Percentiles rank a stretch among this genome's conserved stretches.
These are phyloP conservation scores for Stagonosporopsis chrysanthemi DNA, from an alignment of 2,329 filamentous ascomycete genomes.

Conservation along the genomic window DNA sequence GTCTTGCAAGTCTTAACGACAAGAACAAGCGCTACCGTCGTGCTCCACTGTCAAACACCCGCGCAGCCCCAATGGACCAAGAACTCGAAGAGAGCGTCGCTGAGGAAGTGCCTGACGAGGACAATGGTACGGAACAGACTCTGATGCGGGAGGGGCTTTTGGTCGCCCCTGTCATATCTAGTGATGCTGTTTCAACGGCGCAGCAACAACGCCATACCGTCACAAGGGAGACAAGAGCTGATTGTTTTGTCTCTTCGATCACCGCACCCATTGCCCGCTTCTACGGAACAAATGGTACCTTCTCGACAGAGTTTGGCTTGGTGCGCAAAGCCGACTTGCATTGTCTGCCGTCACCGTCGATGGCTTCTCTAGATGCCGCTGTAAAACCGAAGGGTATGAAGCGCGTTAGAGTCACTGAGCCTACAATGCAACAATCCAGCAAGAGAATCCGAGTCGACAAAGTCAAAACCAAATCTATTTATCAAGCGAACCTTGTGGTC, in stretches of 20 bases:
- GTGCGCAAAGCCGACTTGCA: conserved; percentile 18
- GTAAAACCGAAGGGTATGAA: conserved; percentile 24
- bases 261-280: conserved; percentile 41
- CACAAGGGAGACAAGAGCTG: too few relatives aligned
- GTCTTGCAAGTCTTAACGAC: conserved; percentile 41
- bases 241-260: conserved; percentile 14
- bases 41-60: conserved; percentile 16
- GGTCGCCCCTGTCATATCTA: neutral
- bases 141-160: conserved; percentile 1
- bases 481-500: neutral
- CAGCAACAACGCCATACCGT: neutral
- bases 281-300: conserved; percentile 53
- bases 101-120: conserved; percentile 7
- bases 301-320: conserved; percentile 51
- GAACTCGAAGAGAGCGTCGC: conserved; percentile 18
- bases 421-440: conserved; percentile 10
- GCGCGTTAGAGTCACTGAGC: conserved; percentile 30
- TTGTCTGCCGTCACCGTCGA: neutral
- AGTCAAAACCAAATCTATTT: neutral
- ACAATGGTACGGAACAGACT: neutral
- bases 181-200: neutral
- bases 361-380: neutral
- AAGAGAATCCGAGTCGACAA: conserved; percentile 23
- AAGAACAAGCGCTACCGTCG: conserved; percentile 31
- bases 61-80: conserved; percentile 12